A percentile compares a stretch with the other conserved stretches of the same genome.
Evolutionary conservation across 1,284 basidiomycete species (phyloP).

Genomic region (Irpex sp.): DNA sequence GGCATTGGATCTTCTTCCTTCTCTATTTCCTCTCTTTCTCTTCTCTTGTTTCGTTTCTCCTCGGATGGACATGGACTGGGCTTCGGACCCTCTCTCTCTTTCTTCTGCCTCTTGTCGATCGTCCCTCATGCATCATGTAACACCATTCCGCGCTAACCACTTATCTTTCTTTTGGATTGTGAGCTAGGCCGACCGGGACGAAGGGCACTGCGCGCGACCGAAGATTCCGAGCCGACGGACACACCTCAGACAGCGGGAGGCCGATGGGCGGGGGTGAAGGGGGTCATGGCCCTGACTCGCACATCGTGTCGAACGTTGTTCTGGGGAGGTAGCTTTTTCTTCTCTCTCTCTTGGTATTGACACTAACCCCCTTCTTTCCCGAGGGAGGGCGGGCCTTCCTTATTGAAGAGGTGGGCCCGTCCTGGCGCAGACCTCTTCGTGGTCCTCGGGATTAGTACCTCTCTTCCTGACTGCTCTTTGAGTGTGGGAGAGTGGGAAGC

Average conservation of each 20-base stretch:
- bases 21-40: background rate
- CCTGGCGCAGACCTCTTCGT: constrained; percentile 10
- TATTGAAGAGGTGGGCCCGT: background rate
- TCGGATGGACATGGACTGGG: no score
- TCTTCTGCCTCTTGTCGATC: background rate
- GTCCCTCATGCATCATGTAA: background rate
- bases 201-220: background rate
- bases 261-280: background rate
- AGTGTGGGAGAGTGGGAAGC: background rate
- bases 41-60: no score
- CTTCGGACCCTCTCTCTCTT: background rate
- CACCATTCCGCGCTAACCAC: background rate
- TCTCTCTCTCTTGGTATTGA: background rate
- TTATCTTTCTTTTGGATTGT: background rate
- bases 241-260: background rate
- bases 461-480: background rate
- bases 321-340: background rate
- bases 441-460: constrained; percentile 9
- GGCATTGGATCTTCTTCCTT: background rate
- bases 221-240: background rate
- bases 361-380: background rate
- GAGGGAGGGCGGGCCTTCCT: background rate
- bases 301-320: background rate
- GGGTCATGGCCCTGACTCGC: background rate
- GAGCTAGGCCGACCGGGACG: background rate